Base-by-base conservation (phyloP, 257 asterid genomes). In the Solanum sejunctum region DNA sequence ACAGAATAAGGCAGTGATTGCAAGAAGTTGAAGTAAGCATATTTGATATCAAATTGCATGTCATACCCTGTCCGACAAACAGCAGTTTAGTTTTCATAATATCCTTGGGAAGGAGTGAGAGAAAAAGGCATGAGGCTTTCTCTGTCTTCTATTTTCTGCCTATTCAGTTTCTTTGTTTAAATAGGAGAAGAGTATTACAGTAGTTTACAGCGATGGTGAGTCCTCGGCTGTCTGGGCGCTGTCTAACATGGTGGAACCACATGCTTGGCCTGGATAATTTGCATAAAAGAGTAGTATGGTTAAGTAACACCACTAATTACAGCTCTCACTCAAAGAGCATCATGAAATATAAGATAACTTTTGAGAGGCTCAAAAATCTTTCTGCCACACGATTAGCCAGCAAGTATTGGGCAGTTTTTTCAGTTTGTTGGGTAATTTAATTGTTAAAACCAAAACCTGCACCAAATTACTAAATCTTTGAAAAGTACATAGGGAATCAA, bases 231-330 rank as follows among this genome's bases (percentile, higher is more conserved):
- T 94, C 98, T 23, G 92, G 91, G 86, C 85, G 88, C 90, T 95
- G 99, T 81, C 89, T 89, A 84, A 95, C 98, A 81, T 96, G 97
- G 87, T 95, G 98, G 88, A 93, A 96, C 98, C 99, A 96, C 98
- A 93, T 95, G 90, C 98, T 95, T 6, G 99, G 99, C 97, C 98
- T 96, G 95, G 92, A 89, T 41, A 87, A 28, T 49, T 57, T 84
- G 67, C 77, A 41, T 77, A 57, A 49, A 80, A 61, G 75, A 41
- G 21, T 73, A 55, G 28, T 3, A 75, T 63, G 12, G 12, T 80
- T 17, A 75, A n/a, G 2, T 43, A 41, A 12, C 54, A 75, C 58
- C 81, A 45, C n/a, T 73, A 23, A 16, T 15, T 75, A 5, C 1
- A 28, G 60, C 45, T 49, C 49, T 3, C 43, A 3, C 13, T 4